Evolutionary conservation across 1,284 basidiomycete species (phyloP).

Genomic region (Malassezia sp.): DNA sequence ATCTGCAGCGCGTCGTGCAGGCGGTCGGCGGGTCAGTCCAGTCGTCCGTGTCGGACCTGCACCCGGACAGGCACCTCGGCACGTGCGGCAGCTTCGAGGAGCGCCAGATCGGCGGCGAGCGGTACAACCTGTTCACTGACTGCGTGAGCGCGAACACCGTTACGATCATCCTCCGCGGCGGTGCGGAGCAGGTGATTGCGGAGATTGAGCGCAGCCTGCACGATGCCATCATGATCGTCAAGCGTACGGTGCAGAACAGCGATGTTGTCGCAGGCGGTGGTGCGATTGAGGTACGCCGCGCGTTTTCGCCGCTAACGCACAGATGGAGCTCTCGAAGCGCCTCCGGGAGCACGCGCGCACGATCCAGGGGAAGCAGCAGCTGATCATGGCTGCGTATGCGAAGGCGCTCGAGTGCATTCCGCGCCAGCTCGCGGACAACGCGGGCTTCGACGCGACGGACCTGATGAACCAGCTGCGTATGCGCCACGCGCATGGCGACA

Average conservation of each 20-base stretch:
- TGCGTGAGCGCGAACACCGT: slow-evolving; percentile 95
- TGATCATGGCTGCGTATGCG: slow-evolving; percentile 89
- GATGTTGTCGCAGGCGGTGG: slow-evolving; percentile 95
- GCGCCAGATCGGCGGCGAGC: slow-evolving; percentile 87
- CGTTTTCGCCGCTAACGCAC: too few relatives aligned
- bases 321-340: slow-evolving; percentile 93
- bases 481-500: slow-evolving; percentile 75
- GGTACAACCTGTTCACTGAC: slow-evolving; percentile 90
- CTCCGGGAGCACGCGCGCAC: slow-evolving; percentile 80
- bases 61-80: slow-evolving; percentile 70
- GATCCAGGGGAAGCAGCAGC: slow-evolving; percentile 90
- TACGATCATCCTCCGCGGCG: slow-evolving; percentile 87
- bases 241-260: slow-evolving; percentile 87
- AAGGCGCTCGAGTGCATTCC: slow-evolving; percentile 96
- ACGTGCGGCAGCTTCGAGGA: slow-evolving; percentile 86
- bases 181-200: slow-evolving; percentile 97
- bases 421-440: slow-evolving; percentile 95
- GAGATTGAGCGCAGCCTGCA: slow-evolving; percentile 95
- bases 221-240: slow-evolving; percentile 99
- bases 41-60: slow-evolving; percentile 87
- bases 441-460: slow-evolving; percentile 93
- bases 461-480: slow-evolving; percentile 93
- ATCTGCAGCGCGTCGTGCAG: slow-evolving; percentile 86
- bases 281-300: too few relatives aligned
- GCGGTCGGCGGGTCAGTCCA: slow-evolving; percentile 91